phyloP scores from a whole-genome alignment of 768 basidiomycete species.

The Tremella fuciformis region DNA sequence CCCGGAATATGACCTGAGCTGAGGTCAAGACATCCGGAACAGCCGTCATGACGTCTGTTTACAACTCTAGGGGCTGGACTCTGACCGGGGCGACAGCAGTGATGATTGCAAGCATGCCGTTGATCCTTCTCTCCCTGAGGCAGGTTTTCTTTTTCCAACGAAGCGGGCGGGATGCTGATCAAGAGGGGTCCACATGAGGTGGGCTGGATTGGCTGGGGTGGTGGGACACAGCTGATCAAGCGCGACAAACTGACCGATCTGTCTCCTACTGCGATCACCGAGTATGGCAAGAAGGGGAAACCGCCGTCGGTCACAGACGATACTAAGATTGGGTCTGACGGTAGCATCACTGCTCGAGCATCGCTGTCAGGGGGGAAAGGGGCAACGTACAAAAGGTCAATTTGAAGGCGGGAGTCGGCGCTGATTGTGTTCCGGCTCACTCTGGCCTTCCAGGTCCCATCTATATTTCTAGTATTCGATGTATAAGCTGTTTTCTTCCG shows the following conservation, averaged over 20 bases:
- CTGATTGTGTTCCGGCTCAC: no score
- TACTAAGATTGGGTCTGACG: no score
- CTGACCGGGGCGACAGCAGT: constrained; percentile 61
- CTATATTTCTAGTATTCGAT: no score
- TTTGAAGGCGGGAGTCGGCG: no score
- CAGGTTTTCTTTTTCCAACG: background rate
- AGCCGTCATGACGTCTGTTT: constrained; percentile 68
- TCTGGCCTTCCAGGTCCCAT: no score
- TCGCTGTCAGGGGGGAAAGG: no score
- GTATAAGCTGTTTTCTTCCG: no score
- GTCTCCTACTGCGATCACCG: constrained; percentile 41
- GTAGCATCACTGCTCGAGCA: no score
- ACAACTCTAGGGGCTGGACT: constrained; percentile 68
- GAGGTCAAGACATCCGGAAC: constrained; percentile 66
- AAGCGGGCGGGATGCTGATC: background rate
- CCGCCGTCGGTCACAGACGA: no score
- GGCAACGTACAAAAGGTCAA: no score
- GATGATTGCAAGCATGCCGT: constrained; percentile 61
- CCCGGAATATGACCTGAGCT: background rate
- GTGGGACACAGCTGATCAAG: constrained; percentile 47
- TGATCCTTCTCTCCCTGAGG: constrained; percentile 59
- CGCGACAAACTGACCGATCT: constrained; percentile 35
- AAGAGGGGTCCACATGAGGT: constrained; percentile 64
- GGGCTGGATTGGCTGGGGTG: constrained; percentile 55
- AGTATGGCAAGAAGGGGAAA: constrained; percentile 1